Base-by-base conservation (phyloP, 78 protist genomes). In the Monosiga brevicollis region DNA sequence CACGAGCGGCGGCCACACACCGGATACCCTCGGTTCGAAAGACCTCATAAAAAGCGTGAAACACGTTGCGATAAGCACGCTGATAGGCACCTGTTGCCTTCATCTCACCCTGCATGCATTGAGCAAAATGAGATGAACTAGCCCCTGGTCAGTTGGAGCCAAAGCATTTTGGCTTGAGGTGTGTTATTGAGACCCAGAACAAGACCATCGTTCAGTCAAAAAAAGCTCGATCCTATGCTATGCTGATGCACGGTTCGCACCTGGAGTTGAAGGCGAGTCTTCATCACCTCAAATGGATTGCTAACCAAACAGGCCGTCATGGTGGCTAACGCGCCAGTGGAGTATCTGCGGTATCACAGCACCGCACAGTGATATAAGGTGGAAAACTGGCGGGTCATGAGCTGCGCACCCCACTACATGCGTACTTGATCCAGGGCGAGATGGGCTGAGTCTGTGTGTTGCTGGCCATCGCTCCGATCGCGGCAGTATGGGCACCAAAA, bases 271-370 rank as follows among this genome's bases (percentile, higher is more conserved):
- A 83, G 6, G 37, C 86, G 42, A 24, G 81, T 83, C 73, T 83
- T 83, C 32, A 83, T 43, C 29, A 83, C 86, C n/a, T 83, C 86
- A 20, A 83, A 37, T 2, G 86, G 86, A 35, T 83, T 83, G 74
- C 73, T 42, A 42, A 79, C 40, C 42, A 79, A 23, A 38, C 77
- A 54, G 38, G 83, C 83, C 1, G 20, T 2, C 73, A 62, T 35
- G 41, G 73, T 29, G 26, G 83, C 83, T 22, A 79, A 1, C 2
- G 42, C 83, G 20, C 77, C 83, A 20, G 62, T 49, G 62, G 29
- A 6, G 15, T 49, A 49, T 15, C 62, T 49, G 62, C 6, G 29
- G 29, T 20, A 49, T 20, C 62, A 49, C 62, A 49, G 29, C 6
- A 6, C 6, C 62, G 15, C 62, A 49, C 62, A 49, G 29, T 20